Percentiles rank a stretch among this genome's conserved stretches.
phyloP scores from a whole-genome alignment of 768 basidiomycete species.

The Amyloporia xantha region DNA sequence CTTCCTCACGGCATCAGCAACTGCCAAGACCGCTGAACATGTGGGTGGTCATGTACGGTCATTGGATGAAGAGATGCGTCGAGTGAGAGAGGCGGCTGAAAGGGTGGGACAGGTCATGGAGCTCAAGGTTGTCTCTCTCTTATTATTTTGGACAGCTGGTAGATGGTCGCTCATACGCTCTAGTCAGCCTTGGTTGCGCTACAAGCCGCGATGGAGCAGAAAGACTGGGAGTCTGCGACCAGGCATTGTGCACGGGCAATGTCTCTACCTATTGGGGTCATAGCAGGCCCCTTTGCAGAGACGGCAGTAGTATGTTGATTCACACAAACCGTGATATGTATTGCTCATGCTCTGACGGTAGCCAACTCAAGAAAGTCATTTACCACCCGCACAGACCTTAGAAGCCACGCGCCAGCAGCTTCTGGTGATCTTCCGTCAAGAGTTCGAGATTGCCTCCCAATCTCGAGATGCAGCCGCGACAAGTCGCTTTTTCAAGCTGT shows the following conservation, averaged over 20 bases:
- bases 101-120: constrained; percentile 92
- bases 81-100: constrained; percentile 86
- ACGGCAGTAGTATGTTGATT: constrained; percentile 59
- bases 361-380: constrained; percentile 87
- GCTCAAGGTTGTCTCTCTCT: constrained; percentile 61
- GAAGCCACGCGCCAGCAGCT: constrained; percentile 68
- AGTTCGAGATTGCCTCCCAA: constrained; percentile 77
- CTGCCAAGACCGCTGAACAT: constrained; percentile 74
- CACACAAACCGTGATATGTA: background rate
- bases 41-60: constrained; percentile 87
- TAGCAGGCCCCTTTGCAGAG: constrained; percentile 81
- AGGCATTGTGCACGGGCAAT: constrained; percentile 89
- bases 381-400: constrained; percentile 81
- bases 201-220: constrained; percentile 56
- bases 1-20: constrained; percentile 54
- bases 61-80: constrained; percentile 89
- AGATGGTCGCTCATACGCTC: constrained; percentile 30
- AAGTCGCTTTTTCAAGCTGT: constrained; percentile 94
- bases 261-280: constrained; percentile 71
- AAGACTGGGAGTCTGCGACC: constrained; percentile 96
- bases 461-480: constrained; percentile 80
- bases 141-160: background rate
- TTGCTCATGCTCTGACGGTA: constrained; percentile 26
- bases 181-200: constrained; percentile 61
- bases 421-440: constrained; percentile 66